Base-by-base conservation (phyloP, 345 rosid species). In the Brassica carinata region DNA sequence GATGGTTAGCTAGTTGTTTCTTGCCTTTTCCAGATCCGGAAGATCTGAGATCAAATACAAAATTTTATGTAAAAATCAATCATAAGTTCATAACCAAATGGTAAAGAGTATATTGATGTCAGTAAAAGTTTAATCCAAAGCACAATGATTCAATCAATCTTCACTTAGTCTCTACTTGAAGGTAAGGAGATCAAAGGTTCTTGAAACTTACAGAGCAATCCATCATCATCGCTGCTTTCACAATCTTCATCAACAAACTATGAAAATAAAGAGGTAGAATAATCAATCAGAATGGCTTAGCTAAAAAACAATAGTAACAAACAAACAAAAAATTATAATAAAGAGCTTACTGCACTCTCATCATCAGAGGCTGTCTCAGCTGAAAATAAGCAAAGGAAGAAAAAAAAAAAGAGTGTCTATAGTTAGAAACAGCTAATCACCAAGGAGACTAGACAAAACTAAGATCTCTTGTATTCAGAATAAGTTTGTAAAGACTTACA, bases 11-110 rank as follows among this genome's bases (percentile, higher is more conserved):
- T 81, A 80, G 8, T 72, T 77, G 58, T 27, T 88, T 87, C 96
- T 87, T 40, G 91, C 97, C 91, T 92, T 96, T 79, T 93, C 99
- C 89, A 96, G 80, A 84, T 96, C 99, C 17, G 98, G 99, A 79
- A 96, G 94, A 87, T 96, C 99, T 93, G 91, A 82, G 2, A 81
- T 4, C 45, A 73, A 67, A 69, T 43, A 51, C 53, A 69, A 48
- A 18, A 1, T 26, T 68, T 13, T 30, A 33, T 4, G 48, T 73
- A 19, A n/a, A 73, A 64, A 62, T 64, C 55, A 63, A 10, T 62
- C 57, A 62, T 38, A 19, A 19, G 23, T 19, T 27, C 30, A 43
- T 45, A 45, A 43, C 17, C 18, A 45, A 13, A 30, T 9, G 33
- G 6, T 31, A 5, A 9, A 30, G 38, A 14, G 38, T 14, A 63